Percentiles rank a stretch among this genome's conserved stretches.
Evolutionary conservation across 2,329 filamentous ascomycete genomes (phyloP).

Genomic region (Aspergillus japonicus): DNA sequence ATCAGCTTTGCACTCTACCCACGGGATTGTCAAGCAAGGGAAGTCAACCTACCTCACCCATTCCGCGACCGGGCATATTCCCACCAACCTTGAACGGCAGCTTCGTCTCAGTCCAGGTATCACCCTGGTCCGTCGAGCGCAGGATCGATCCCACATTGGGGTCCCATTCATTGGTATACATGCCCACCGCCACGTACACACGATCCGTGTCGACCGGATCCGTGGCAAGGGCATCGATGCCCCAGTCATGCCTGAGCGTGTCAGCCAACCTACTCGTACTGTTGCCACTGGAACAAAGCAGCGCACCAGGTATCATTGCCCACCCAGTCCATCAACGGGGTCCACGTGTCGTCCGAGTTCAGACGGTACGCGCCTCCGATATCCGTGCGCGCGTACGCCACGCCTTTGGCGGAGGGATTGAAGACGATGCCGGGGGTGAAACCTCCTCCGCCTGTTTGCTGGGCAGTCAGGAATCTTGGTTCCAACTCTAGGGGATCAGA

Average conservation of each 20-base stretch:
- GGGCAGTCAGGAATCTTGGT: neutral
- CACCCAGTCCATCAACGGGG: conserved; percentile 52
- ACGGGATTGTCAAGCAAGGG: neutral
- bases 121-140: conserved; percentile 54
- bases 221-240: conserved; percentile 55
- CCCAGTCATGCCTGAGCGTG: conserved; percentile 43
- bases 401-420: conserved; percentile 47
- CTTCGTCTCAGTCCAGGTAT: conserved; percentile 51
- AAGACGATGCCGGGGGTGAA: conserved; percentile 60
- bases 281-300: neutral
- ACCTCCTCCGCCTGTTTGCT: conserved; percentile 51
- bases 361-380: conserved; percentile 59
- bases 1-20: neutral
- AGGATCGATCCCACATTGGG: conserved; percentile 57
- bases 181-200: conserved; percentile 56
- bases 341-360: conserved; percentile 58
- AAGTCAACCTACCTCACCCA: conserved; percentile 46
- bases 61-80: conserved; percentile 62
- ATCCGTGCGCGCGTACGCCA: conserved; percentile 58
- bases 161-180: conserved; percentile 63
- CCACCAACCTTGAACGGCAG: conserved; percentile 62
- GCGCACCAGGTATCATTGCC: conserved; percentile 48
- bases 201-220: conserved; percentile 53
- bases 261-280: neutral
- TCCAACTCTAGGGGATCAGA: neutral